Conservation (phyloP, 140 eudicot species). For the Erigeron philadelphicus region DNA sequence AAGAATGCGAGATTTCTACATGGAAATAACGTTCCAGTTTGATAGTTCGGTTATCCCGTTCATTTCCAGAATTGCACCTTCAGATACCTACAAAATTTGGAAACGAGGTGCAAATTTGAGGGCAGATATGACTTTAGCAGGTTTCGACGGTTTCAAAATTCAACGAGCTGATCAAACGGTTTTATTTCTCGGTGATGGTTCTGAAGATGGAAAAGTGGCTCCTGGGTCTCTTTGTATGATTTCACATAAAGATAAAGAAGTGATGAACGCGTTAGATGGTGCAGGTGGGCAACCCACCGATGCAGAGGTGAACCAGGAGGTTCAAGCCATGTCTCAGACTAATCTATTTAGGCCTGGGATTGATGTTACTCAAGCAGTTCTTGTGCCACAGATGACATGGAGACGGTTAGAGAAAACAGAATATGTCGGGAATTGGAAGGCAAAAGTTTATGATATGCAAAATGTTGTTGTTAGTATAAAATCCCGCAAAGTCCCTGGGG, state of each 20-base stretch:
- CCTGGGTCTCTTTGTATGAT: slow-evolving; percentile 40
- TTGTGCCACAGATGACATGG: slow-evolving; percentile 74
- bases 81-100: slow-evolving; percentile 50
- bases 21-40: slow-evolving; percentile 50
- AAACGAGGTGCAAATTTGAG: slow-evolving; percentile 42
- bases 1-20: slow-evolving; percentile 43
- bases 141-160: slow-evolving; percentile 40
- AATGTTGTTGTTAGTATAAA: slow-evolving; percentile 70
- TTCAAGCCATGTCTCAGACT: slow-evolving; percentile 59
- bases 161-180: slow-evolving; percentile 42
- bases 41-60: slow-evolving; percentile 51
- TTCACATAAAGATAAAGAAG: slow-evolving; percentile 42
- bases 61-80: slow-evolving; percentile 43
- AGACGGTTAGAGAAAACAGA: slow-evolving; percentile 64
- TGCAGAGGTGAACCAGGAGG: slow-evolving; percentile 68
- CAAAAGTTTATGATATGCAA: slow-evolving; percentile 84
- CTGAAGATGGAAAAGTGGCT: slow-evolving; percentile 30
- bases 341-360: slow-evolving; percentile 78
- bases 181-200: slow-evolving; percentile 45
- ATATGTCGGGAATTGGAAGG: slow-evolving; percentile 57
- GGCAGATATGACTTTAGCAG: slow-evolving; percentile 49
- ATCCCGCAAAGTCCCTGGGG: slow-evolving; percentile 68
- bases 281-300: slow-evolving; percentile 65
- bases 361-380: slow-evolving; percentile 75
- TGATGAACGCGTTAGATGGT: slow-evolving; percentile 48